Evolutionary conservation across 2,329 filamentous ascomycete species (phyloP), one percentile per base, ranked within the genome.

Genomic region (Diplodia sapinea): DNA sequence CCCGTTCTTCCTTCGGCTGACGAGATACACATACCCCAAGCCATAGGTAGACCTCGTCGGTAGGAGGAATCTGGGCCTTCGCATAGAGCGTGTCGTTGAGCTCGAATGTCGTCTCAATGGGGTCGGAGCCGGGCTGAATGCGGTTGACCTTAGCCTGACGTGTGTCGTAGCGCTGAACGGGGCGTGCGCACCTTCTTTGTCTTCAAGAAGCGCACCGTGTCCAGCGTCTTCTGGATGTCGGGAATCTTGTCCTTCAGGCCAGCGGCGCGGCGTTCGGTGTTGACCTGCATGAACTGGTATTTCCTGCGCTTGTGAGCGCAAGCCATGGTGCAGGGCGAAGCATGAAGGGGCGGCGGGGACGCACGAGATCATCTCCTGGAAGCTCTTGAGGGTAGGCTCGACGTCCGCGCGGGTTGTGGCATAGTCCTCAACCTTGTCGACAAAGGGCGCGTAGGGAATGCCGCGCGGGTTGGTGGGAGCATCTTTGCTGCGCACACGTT

Each of bases 221-320:
- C 94, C 69, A 98, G 82, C 0, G 95, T 98, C 84, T 97, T 97
- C 75, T 92, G 89, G 71, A 99, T 98, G 78, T 99, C 95, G 0
- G 95, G 95, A 72, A 99, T 93, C 83, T 98, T 99, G 76, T 97
- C 94, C 75, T 90, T 91, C 67, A 99, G 83, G 2, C 94, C 93
- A 4, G 86, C 84, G 65, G 91, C 90, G 57, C 95, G 88, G 70
- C 93, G 87, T 79, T 96, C 91, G 68, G 95, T 91, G 80, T 97
- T 98, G 77, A 91, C 85, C 82, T 98, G 93, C 95, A 99, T 99
- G 82, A 98, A 99, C 80, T 98, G 95, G 83, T 99, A 99, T 86
- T 99, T 99, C 73, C 93, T 96, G 77, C 78, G 12, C 13, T 17
- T 23, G 38, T 63, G 50, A 63, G 57, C 29, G 20, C 15, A 29